Conservation (phyloP, 331 rosid genomes). For the Rhamnella rubrinervis region DNA sequence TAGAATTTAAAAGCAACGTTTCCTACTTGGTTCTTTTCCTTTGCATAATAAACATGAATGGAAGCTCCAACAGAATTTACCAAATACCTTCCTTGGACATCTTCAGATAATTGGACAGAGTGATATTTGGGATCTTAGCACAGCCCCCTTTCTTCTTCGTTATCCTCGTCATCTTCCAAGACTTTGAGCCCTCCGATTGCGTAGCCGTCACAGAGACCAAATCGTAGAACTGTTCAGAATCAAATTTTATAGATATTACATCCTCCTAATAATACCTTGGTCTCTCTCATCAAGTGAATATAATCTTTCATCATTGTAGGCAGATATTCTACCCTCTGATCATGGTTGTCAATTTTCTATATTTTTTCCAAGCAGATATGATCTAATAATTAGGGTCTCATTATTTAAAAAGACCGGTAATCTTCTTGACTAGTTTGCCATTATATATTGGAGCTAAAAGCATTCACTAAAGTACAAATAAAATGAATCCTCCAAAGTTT, state of each 20-base stretch:
- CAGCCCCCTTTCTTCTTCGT: conserved; percentile 55
- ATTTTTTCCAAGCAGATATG: too few relatives aligned
- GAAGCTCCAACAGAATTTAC: conserved; percentile 38
- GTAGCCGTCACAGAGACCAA: conserved; percentile 64
- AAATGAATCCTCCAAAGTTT: not conserved
- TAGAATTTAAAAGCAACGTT: too few relatives aligned
- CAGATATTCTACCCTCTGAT: not conserved
- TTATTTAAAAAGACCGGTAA: too few relatives aligned
- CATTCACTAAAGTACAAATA: not conserved
- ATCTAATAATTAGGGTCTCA: too few relatives aligned
- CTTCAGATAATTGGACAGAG: conserved; percentile 71
- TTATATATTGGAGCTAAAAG: too few relatives aligned
- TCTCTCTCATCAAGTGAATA: not conserved
- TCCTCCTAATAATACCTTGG: not conserved
- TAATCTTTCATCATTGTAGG: not conserved
- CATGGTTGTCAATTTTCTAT: too few relatives aligned
- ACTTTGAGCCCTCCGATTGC: conserved; percentile 26
- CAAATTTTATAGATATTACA: conserved; percentile 11
- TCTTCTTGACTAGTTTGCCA: too few relatives aligned
- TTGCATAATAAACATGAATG: not conserved
- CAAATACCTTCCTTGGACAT: conserved; percentile 87
- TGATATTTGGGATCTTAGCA: conserved; percentile 56
- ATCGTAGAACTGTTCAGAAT: conserved; percentile 75
- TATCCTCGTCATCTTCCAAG: conserved; percentile 62
- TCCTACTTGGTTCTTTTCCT: not conserved